Evolutionary conservation across 148 eudicot species (phyloP).

Genomic region (Fagopyrum esculentum): DNA sequence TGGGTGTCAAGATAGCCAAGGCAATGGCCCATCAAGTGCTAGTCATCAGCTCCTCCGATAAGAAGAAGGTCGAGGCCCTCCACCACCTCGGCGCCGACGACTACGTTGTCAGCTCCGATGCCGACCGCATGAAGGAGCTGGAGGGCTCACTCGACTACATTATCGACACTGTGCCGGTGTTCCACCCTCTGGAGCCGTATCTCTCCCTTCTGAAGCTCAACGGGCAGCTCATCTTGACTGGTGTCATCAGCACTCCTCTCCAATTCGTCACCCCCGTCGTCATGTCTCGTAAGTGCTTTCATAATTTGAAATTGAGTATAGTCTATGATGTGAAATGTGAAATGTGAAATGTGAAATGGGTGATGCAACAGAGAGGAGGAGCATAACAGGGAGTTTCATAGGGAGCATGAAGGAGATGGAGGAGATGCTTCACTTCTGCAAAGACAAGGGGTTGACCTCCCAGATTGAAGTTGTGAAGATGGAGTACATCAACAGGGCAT

Average conservation of each 20-base stretch:
- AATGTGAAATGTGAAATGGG: neutral
- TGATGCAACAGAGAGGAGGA: slow-evolving; percentile 51
- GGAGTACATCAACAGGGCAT: slow-evolving; percentile 74
- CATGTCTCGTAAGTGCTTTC: slow-evolving; percentile 56
- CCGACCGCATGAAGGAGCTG: slow-evolving; percentile 31
- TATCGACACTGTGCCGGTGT: slow-evolving; percentile 74
- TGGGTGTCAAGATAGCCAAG: slow-evolving; percentile 93
- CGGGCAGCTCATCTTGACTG: slow-evolving; percentile 66
- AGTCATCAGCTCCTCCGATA: slow-evolving; percentile 81
- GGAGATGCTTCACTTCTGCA: slow-evolving; percentile 77
- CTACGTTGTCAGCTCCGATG: slow-evolving; percentile 67
- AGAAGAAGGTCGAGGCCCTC: slow-evolving; percentile 73
- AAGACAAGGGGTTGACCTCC: slow-evolving; percentile 52
- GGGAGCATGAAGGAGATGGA: slow-evolving; percentile 90
- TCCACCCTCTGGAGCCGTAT: slow-evolving; percentile 76
- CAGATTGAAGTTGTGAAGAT: slow-evolving; percentile 73
- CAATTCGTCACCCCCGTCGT: slow-evolving; percentile 67
- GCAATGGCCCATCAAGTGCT: slow-evolving; percentile 94
- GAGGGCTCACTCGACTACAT: slow-evolving; percentile 62
- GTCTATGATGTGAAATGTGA: neutral
- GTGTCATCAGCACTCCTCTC: slow-evolving; percentile 68
- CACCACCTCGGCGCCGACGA: slow-evolving; percentile 76
- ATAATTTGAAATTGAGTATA: neutral
- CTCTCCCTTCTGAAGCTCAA: slow-evolving; percentile 48
- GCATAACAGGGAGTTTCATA: slow-evolving; percentile 75